Evolutionary conservation across 495 filamentous ascomycete genomes (phyloP), one percentile per base, ranked within the genome.

Genomic region (Hyaloscypha hepaticicola): DNA sequence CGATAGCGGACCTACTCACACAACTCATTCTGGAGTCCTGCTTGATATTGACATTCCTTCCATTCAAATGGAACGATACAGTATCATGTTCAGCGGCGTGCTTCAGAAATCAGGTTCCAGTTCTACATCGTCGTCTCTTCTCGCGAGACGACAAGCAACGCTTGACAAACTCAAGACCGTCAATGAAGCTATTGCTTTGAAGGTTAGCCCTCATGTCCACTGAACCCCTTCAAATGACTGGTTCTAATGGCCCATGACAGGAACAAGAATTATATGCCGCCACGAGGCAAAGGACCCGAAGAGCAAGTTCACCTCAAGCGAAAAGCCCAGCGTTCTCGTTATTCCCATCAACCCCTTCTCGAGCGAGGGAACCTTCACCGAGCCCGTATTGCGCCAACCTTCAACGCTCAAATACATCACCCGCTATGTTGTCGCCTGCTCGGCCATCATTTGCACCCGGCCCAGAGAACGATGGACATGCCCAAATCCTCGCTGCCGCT

Each of bases 51-150:
- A 95, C 34, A 96, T 98, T 41, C 94, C 94, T 0, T 80, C 82
- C 34, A 81, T 90, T 48, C 80, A 91, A 58, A 80, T 98, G 80
- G 94, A 97, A 72, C 81, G 94, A 25, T 98, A 97, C 67, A 96
- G 91, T 64, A 85, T 98, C 57, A 97, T 98, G 94, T 98, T 98
- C 75, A 84, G 88, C 53, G 87, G 83, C 50, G 82, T 97, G 9
- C 79, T 97, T 56, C 76, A 78, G 49, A 74, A 80, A 60, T 73
- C 75, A 16, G 51, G 38, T 60, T 48, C 25, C 61, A 64, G 33
- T 65, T 16, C 38, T 19, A 45, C 38, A 16, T 55, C 73, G 24
- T 77, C 84, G 22, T 78, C 82, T 0, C 77, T 91, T 28, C 77
- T 91, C 56, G 82, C 85, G 69, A 81, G 89, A 70, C 81, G 90